phyloP scores from a whole-genome alignment of 2,329 filamentous ascomycete genomes.

The Zasmidium angulare region DNA sequence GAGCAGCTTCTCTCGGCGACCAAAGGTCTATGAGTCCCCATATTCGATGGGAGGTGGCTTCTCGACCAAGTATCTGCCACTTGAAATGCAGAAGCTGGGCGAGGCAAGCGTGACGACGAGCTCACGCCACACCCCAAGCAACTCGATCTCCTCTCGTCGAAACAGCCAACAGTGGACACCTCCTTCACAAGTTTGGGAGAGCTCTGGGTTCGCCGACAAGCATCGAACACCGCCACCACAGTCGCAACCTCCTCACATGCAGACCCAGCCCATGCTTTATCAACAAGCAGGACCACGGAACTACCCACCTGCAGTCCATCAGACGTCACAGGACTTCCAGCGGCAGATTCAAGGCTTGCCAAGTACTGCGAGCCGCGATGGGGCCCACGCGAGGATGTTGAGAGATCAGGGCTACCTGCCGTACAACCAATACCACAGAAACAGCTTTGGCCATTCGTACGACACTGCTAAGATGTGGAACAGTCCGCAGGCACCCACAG shows the following conservation, averaged over 20 bases:
- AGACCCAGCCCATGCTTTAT: slow-evolving; percentile 17
- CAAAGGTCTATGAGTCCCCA: slow-evolving; percentile 49
- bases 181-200: slow-evolving; percentile 34
- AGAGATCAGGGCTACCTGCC: slow-evolving; percentile 33
- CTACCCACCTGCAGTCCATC: slow-evolving; percentile 29
- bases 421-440: slow-evolving; percentile 19
- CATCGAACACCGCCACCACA: slow-evolving; percentile 20
- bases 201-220: slow-evolving; percentile 19
- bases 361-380: slow-evolving; percentile 34
- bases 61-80: slow-evolving; percentile 40
- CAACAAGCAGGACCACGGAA: slow-evolving; percentile 13
- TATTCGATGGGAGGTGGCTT: slow-evolving; percentile 46
- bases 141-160: slow-evolving; percentile 24
- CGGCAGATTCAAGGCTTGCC: slow-evolving; percentile 30
- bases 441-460: slow-evolving; percentile 25
- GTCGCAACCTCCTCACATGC: slow-evolving; percentile 5
- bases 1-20: slow-evolving; percentile 46
- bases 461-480: slow-evolving; percentile 28
- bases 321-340: slow-evolving; percentile 47
- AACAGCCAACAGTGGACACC: slow-evolving; percentile 37
- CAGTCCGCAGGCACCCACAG: slow-evolving; percentile 34
- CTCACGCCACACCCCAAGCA: slow-evolving; percentile 26
- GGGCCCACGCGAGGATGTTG: slow-evolving; percentile 34
- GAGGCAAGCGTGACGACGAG: slow-evolving; percentile 9
- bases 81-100: slow-evolving; percentile 19